phyloP scores from a whole-genome alignment of 192 early-diverging fungal genomes.

The Mortierella antarctica region DNA sequence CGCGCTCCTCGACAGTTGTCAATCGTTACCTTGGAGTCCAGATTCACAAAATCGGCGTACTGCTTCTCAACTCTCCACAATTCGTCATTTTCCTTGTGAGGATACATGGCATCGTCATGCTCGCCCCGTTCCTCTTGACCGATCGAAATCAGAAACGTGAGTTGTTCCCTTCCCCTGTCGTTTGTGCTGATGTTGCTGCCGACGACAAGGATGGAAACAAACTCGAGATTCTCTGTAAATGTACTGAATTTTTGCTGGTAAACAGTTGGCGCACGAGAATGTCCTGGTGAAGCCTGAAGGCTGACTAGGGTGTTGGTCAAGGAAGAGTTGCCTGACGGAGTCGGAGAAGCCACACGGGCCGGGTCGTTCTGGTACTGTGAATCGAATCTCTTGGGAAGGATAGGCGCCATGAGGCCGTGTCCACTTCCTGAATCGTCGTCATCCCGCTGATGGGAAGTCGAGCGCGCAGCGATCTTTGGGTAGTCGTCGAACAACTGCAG shows the following conservation, averaged over 20 bases:
- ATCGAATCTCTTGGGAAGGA: constrained; percentile 30
- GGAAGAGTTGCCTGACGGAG: constrained; percentile 46
- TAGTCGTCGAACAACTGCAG: constrained; percentile 37
- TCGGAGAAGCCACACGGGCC: constrained; percentile 33
- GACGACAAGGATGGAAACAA: constrained; percentile 56
- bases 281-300: background rate
- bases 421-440: constrained; percentile 25
- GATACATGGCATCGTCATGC: constrained; percentile 23
- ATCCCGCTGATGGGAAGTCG: constrained; percentile 34
- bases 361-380: constrained; percentile 14
- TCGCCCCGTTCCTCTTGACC: constrained; percentile 49
- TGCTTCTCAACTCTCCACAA: constrained; percentile 90
- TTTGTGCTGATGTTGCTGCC: constrained; percentile 74
- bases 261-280: constrained; percentile 19
- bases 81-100: constrained; percentile 62
- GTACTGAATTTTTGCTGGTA: constrained; percentile 46
- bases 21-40: constrained; percentile 79
- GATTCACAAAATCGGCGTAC: constrained; percentile 85
- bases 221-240: constrained; percentile 43
- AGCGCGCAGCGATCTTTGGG: constrained; percentile 30
- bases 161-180: constrained; percentile 81
- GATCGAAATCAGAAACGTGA: constrained; percentile 71
- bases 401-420: constrained; percentile 3
- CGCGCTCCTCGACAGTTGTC: background rate
- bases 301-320: constrained; percentile 20